Evolutionary conservation across 1,139 yeast species (phyloP).

Genomic region (Candida pseudoviswanathii): DNA sequence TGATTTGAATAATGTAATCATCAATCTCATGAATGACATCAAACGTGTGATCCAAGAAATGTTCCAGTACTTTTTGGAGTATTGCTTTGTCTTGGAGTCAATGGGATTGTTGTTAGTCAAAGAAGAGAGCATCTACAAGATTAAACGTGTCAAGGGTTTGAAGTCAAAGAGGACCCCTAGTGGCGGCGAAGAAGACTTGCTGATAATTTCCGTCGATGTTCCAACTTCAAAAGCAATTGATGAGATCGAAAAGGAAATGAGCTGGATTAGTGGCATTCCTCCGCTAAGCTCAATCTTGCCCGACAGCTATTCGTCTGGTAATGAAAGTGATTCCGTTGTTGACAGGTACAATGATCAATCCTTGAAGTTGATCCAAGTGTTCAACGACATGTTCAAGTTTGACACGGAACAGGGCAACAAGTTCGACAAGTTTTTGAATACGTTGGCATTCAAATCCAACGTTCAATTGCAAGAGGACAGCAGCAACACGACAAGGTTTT

Average conservation of each 20-base stretch:
- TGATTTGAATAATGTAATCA: slow-evolving; percentile 28
- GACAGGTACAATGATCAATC: slow-evolving; percentile 21
- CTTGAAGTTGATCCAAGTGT: slow-evolving; percentile 20
- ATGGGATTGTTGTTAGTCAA: slow-evolving; percentile 70
- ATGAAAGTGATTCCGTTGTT: slow-evolving; percentile 12
- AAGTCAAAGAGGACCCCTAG: slow-evolving; percentile 37
- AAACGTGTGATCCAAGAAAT: slow-evolving; percentile 23
- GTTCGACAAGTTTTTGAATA: slow-evolving; percentile 28
- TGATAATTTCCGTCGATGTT: slow-evolving; percentile 20
- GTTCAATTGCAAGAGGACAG: slow-evolving; percentile 31
- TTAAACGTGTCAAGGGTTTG: slow-evolving; percentile 72
- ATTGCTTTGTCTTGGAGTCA: slow-evolving; percentile 67
- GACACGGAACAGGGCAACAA: slow-evolving; percentile 17
- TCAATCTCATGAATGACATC: slow-evolving; percentile 22
- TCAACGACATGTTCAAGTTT: slow-evolving; percentile 21
- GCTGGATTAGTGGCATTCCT: slow-evolving; percentile 33
- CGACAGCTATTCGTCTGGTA: slow-evolving; percentile 16
- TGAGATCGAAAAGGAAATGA: slow-evolving; percentile 28
- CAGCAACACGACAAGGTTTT: slow-evolving; percentile 36
- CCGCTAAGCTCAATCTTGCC: slow-evolving; percentile 15
- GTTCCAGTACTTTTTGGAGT: slow-evolving; percentile 40
- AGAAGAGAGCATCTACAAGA: slow-evolving; percentile 39
- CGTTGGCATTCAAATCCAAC: slow-evolving; percentile 41
- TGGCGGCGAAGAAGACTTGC: slow-evolving; percentile 23
- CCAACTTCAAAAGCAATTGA: slow-evolving; percentile 35